Evolutionary conservation across 1,284 basidiomycete species (phyloP).

Genomic region (Cryptococcus sp.): DNA sequence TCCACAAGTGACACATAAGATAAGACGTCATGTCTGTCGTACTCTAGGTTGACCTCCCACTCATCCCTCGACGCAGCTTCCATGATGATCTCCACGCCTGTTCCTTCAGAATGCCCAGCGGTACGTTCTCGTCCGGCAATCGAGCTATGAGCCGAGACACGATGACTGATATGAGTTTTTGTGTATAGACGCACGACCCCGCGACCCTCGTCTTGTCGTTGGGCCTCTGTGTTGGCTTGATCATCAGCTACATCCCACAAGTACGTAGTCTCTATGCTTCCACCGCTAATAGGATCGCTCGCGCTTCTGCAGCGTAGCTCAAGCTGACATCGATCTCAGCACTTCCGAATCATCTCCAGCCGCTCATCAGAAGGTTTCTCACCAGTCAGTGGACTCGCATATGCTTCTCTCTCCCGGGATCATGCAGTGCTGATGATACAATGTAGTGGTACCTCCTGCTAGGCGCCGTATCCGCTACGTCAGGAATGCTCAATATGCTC

Average conservation of each 20-base stretch:
- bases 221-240: slow-evolving; percentile 73
- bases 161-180: neutral
- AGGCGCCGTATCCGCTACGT: slow-evolving; percentile 80
- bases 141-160: too few species aligned
- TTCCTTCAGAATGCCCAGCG: slow-evolving; percentile 11
- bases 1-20: too few species aligned
- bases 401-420: neutral
- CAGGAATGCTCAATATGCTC: slow-evolving; percentile 83
- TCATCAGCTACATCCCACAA: slow-evolving; percentile 87
- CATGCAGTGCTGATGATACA: neutral
- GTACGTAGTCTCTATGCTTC: slow-evolving; percentile 5
- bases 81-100: slow-evolving; percentile 13
- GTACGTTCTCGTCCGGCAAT: slow-evolving; percentile 2
- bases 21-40: neutral
- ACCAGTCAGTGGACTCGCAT: slow-evolving; percentile 54
- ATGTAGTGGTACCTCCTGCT: slow-evolving; percentile 79
- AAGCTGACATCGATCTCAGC: slow-evolving; percentile 15
- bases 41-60: too few species aligned
- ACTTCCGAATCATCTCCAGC: slow-evolving; percentile 54
- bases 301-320: neutral
- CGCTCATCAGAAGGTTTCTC: slow-evolving; percentile 84
- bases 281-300: neutral
- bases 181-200: slow-evolving; percentile 63
- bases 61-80: neutral
- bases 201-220: slow-evolving; percentile 71